These are phyloP conservation scores for Lepiota venenata DNA, from an alignment of 768 basidiomycete genomes.

Conservation along the genomic window DNA sequence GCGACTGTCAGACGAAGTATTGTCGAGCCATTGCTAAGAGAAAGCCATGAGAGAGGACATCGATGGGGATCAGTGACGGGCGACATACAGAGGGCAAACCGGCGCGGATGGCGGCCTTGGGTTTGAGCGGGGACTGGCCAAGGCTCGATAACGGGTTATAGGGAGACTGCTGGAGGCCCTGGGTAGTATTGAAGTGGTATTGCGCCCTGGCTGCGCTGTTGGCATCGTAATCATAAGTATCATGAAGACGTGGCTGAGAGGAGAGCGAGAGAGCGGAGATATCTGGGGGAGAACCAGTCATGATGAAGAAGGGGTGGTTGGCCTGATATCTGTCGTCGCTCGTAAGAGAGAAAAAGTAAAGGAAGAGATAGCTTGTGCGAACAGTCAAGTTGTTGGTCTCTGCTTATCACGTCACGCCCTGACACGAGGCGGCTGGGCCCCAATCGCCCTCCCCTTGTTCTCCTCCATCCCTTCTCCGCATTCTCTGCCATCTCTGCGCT, in stretches of 20 bases:
- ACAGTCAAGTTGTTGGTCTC: not conserved
- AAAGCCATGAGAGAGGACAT: conserved; percentile 19
- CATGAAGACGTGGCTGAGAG: conserved; percentile 80
- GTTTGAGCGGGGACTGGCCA: conserved; percentile 70
- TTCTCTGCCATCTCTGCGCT: not conserved
- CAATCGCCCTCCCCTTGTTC: not conserved
- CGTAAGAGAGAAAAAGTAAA: conserved; percentile 30
- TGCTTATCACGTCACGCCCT: conserved; percentile 1
- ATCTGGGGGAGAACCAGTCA: conserved; percentile 82
- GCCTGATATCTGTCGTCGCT: conserved; percentile 24
- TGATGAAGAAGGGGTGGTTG: conserved; percentile 39
- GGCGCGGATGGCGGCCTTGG: conserved; percentile 58
- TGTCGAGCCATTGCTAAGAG: conserved; percentile 84
- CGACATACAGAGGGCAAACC: conserved; percentile 70
- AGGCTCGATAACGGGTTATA: conserved; percentile 55
- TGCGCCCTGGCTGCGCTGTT: conserved; percentile 49
- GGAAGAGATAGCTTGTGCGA: conserved; percentile 12
- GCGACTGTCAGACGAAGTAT: conserved; percentile 64
- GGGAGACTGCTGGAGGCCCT: conserved; percentile 51
- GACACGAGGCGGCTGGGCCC: not conserved
- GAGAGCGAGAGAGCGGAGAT: conserved; percentile 74
- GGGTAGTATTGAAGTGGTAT: conserved; percentile 70
- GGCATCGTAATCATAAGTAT: conserved; percentile 82
- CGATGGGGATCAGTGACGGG: conserved; percentile 18
- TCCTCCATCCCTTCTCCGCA: not conserved